A percentile compares a stretch with the other conserved stretches of the same genome.
Evolutionary conservation across 768 basidiomycete species (phyloP).

Genomic region (Rhizopogon vulgaris): DNA sequence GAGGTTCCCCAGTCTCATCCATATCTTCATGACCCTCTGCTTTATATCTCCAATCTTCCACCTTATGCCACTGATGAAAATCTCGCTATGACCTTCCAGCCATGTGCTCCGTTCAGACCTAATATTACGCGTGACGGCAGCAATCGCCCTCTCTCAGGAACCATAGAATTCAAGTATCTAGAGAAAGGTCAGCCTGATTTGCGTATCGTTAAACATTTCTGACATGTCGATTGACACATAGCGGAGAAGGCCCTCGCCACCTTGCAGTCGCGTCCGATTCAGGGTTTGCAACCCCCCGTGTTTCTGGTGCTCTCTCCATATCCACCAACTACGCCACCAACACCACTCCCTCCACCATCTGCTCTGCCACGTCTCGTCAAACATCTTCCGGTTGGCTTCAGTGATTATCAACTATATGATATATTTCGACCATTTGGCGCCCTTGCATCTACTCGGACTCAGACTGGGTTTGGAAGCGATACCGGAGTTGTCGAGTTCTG

Average conservation of each 20-base stretch:
- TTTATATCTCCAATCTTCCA: conserved; percentile 78
- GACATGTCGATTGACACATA: conserved; percentile 22
- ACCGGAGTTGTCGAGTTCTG: conserved; percentile 81
- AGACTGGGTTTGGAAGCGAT: conserved; percentile 71
- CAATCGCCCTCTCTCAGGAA: conserved; percentile 52
- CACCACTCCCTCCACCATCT: conserved; percentile 66
- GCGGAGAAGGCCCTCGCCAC: conserved; percentile 89
- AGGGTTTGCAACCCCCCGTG: conserved; percentile 51
- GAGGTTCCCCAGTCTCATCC: conserved; percentile 52
- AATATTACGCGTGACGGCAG: conserved; percentile 60
- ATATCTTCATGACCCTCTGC: conserved; percentile 76
- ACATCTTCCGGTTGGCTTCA: conserved; percentile 65
- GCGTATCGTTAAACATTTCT: conserved; percentile 6
- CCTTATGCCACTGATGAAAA: conserved; percentile 70
- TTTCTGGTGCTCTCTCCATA: conserved; percentile 74
- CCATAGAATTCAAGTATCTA: conserved; percentile 78
- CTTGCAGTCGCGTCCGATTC: conserved; percentile 69
- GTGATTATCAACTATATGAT: conserved; percentile 75
- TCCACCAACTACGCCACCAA: conserved; percentile 72
- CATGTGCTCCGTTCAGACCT: conserved; percentile 78
- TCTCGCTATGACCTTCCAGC: conserved; percentile 65
- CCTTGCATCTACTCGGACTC: conserved; percentile 69
- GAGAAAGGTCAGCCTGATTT: conserved; percentile 60
- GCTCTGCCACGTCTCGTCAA: conserved; percentile 80
- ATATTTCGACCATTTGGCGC: conserved; percentile 82